Evolutionary conservation across 2,329 filamentous ascomycete species (phyloP), one percentile per base, ranked within the genome.

Genomic region (Albifimbria verrucaria): DNA sequence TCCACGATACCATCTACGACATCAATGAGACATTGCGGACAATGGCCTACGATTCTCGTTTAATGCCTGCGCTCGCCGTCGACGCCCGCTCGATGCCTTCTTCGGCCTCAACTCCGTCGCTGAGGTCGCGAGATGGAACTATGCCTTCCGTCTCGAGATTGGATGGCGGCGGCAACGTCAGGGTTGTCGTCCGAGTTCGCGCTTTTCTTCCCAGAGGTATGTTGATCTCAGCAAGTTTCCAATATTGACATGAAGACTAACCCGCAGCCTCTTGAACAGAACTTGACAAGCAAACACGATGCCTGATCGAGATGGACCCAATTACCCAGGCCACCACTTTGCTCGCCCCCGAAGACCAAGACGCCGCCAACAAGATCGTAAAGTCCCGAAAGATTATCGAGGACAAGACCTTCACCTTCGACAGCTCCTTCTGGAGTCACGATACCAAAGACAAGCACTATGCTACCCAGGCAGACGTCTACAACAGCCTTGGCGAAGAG

Each of bases 401-500:
- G 66, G 90, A 96, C 67, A 97, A 95, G 73, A 82, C 80, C 0
- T 99, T 99, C 66, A 92, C 90, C 2, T 99, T 99, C 68, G 94
- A 99, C 77, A 96, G 92, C 68, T 97, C 92, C 0, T 99, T 97
- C 74, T 99, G 94, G 92, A 97, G 93, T 55, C 92, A 97, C 72
- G 77, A 93, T 68, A 80, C 81, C 52, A 71, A 77, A 23, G 92
- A 96, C 66, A 77, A 84, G 26, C 90, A 97, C 73, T 99, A 97
- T 68, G 92, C 94, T 3, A 82, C 88, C 56, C 94, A 99, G 69
- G 90, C 92, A 64, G 90, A 97, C 64, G 88, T 99, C 52, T 97
- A 99, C 78, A 90, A 94, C 65, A 89, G 88, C 54, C 81, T 99
- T 22, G 94, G 94, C 52, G 92, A 97, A 70, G 94, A 97, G 67